These are phyloP conservation scores for Cucumis sativus DNA, from an alignment of 306 rosid genomes.

Conservation along the genomic window Cucumber_9930_V3 NC_026657.2:7453001-7453500, in stretches of 20 bases:
- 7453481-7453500: conserved; percentile 74
- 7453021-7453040: neutral
- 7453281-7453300: neutral
- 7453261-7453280: neutral
- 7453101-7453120: neutral
- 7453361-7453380: neutral
- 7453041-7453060: neutral
- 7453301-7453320: neutral
- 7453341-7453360: neutral
- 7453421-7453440: neutral
- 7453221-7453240: neutral
- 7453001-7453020: neutral
- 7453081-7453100: neutral
- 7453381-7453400: neutral
- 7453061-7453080: neutral
- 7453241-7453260: neutral
- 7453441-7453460: neutral
- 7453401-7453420: neutral
- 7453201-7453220: neutral
- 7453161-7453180: neutral
- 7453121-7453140: neutral
- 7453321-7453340: neutral
- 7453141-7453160: neutral
- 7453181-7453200: neutral
- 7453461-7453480: neutral